Conservation (phyloP, 306 rosid genomes). For the Crotalaria pallida region DNA sequence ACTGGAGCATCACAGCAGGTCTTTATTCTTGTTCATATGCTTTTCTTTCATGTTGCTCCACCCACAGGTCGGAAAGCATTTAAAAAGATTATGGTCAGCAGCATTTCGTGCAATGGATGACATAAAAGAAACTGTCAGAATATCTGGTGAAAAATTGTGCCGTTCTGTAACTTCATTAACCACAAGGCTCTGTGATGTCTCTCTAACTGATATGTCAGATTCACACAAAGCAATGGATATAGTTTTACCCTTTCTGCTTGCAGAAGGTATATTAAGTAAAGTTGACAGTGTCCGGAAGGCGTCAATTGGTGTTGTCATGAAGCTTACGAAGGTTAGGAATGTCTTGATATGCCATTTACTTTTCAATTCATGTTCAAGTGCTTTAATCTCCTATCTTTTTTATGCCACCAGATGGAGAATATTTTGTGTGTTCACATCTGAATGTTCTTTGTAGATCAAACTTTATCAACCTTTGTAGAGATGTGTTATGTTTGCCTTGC, state of each 20-base stretch:
- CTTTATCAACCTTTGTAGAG: neutral
- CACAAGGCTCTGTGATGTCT: constrained; percentile 79
- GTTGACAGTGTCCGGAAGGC: constrained; percentile 86
- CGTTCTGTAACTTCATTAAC: constrained; percentile 72
- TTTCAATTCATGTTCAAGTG: neutral
- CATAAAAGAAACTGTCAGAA: constrained; percentile 91
- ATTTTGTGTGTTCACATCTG: neutral
- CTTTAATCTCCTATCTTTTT: neutral
- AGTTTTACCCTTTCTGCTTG: constrained; percentile 83
- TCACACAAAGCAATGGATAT: constrained; percentile 83
- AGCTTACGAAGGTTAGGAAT: constrained; percentile 84
- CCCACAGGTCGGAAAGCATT: constrained; percentile 69
- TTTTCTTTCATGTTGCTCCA: constrained; percentile 11
- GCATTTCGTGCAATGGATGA: constrained; percentile 97
- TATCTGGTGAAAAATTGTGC: constrained; percentile 82
- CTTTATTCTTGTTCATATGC: constrained; percentile 11
- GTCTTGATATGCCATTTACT: neutral
- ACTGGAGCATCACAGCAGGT: neutral
- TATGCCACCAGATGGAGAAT: neutral
- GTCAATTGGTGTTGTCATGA: constrained; percentile 84
- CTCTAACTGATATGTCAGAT: constrained; percentile 67
- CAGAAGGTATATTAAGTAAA: constrained; percentile 91
- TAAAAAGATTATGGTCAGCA: constrained; percentile 71
- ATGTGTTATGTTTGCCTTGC: neutral
- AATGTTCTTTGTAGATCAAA: neutral